These are phyloP conservation scores for Boletus tylopilopsis DNA, from an alignment of 768 basidiomycete genomes.

Conservation along the genomic window DNA sequence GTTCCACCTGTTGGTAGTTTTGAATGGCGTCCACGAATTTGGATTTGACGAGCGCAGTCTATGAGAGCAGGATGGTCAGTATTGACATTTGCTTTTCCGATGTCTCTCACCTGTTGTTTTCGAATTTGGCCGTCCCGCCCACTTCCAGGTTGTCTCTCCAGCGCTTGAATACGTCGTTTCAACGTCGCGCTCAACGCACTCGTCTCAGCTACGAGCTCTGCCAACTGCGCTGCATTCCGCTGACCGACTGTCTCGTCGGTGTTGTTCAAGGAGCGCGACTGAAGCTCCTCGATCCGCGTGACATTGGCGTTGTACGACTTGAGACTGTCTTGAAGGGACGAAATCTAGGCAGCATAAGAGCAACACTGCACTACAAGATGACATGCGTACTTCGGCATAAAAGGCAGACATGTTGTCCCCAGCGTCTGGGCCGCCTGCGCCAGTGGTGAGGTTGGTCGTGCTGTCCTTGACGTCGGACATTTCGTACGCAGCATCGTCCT, in stretches of 20 bases:
- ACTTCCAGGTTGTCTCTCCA: conserved; percentile 65
- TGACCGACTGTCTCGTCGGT: conserved; percentile 67
- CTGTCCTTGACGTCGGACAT: conserved; percentile 68
- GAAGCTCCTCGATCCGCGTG: conserved; percentile 62
- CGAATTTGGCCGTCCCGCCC: conserved; percentile 67
- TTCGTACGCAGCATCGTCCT: conserved; percentile 59
- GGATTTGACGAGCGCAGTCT: conserved; percentile 63
- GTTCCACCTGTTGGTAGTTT: conserved; percentile 79
- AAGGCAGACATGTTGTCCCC: conserved; percentile 63
- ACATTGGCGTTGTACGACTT: conserved; percentile 69
- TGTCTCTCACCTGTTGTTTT: conserved; percentile 61
- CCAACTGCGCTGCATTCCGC: conserved; percentile 58
- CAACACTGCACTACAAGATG: no score
- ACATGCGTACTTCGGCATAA: conserved; percentile 63
- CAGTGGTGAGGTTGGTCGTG: conserved; percentile 45
- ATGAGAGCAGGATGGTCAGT: conserved; percentile 10
- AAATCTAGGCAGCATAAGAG: conserved; percentile 51
- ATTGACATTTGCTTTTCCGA: neutral
- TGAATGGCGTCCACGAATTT: conserved; percentile 87
- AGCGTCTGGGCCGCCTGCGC: conserved; percentile 35
- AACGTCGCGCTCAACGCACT: conserved; percentile 64
- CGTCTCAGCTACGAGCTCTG: conserved; percentile 68
- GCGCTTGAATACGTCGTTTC: conserved; percentile 67
- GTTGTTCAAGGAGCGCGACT: conserved; percentile 71
- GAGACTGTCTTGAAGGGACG: conserved; percentile 69